Conservation (phyloP, 1,284 basidiomycete genomes). For the Tetrapyrgos nigripes region DNA sequence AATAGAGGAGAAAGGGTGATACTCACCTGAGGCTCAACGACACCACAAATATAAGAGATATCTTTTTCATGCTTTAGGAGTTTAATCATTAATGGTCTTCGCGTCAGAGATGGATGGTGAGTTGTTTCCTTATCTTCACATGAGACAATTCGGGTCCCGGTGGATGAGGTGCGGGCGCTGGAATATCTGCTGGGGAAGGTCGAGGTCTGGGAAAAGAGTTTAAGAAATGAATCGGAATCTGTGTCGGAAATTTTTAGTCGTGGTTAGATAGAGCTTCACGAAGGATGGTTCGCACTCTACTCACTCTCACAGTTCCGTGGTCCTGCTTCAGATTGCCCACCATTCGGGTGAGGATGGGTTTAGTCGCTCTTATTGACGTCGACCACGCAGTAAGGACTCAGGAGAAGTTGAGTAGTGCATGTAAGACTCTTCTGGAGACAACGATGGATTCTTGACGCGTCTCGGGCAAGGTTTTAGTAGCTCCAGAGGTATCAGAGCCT, state of each 20-base stretch:
- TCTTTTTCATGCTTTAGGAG: slow-evolving; percentile 70
- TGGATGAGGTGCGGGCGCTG: slow-evolving; percentile 43
- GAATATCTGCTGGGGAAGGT: no score
- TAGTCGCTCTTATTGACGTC: slow-evolving; percentile 62
- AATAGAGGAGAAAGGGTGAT: not conserved
- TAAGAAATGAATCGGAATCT: slow-evolving; percentile 71
- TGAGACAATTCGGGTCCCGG: slow-evolving; percentile 30
- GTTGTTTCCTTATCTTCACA: slow-evolving; percentile 44
- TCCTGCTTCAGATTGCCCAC: slow-evolving; percentile 60
- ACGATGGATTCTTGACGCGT: slow-evolving; percentile 45
- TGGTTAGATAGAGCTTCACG: slow-evolving; percentile 5
- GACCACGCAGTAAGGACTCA: slow-evolving; percentile 35
- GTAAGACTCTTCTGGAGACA: no score
- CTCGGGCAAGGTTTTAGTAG: slow-evolving; percentile 60
- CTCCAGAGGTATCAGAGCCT: slow-evolving; percentile 74
- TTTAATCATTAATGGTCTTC: slow-evolving; percentile 18
- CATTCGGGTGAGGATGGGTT: slow-evolving; percentile 67
- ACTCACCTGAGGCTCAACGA: slow-evolving; percentile 69
- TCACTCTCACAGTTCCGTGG: slow-evolving; percentile 76
- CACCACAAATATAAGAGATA: slow-evolving; percentile 69
- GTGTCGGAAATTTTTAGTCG: slow-evolving; percentile 65
- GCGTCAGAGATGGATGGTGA: no score
- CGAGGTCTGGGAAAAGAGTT: slow-evolving; percentile 68
- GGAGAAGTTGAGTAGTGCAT: no score
- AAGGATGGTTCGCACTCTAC: slow-evolving; percentile 33